Evolutionary conservation across 75 land plant species (phyloP).

Genomic region (Selaginella tamariscina): DNA sequence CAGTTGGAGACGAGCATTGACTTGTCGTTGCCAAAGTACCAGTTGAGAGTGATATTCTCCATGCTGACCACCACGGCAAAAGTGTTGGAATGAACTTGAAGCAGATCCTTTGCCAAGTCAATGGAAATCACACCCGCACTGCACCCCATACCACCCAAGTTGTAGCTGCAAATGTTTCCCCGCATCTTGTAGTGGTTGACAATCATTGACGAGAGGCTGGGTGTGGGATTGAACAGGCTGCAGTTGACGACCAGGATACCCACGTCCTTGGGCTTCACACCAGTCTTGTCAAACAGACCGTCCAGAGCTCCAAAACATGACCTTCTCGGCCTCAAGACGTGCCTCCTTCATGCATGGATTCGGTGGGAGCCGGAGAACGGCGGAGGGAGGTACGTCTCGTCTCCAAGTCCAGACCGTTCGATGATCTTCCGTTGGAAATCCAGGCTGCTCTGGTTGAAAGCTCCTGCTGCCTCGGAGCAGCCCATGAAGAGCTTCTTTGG

Average conservation of each 20-base stretch:
- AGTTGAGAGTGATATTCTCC: slow-evolving; percentile 72
- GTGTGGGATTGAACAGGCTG: slow-evolving; percentile 47
- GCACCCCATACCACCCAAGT: slow-evolving; percentile 66
- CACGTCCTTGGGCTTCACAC: slow-evolving; percentile 29
- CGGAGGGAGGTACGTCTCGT: slow-evolving; percentile 56
- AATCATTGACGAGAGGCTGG: slow-evolving; percentile 45
- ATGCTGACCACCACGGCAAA: slow-evolving; percentile 64
- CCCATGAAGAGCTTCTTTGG: slow-evolving; percentile 44
- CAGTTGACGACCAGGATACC: slow-evolving; percentile 53
- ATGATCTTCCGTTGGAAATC: slow-evolving; percentile 51
- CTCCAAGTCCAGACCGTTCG: slow-evolving; percentile 59
- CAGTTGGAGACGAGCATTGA: slow-evolving; percentile 39
- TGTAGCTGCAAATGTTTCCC: slow-evolving; percentile 39
- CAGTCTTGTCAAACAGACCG: slow-evolving; percentile 37
- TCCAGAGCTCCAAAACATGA: slow-evolving; percentile 32
- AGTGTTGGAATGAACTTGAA: slow-evolving; percentile 51
- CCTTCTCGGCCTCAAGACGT: slow-evolving; percentile 38
- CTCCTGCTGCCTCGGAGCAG: slow-evolving; percentile 28
- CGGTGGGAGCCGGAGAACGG: slow-evolving; percentile 31
- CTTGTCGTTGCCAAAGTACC: slow-evolving; percentile 56
- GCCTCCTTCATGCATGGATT: slow-evolving; percentile 26
- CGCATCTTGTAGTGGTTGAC: slow-evolving; percentile 39
- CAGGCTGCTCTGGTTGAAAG: slow-evolving; percentile 26
- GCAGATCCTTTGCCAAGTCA: slow-evolving; percentile 44
- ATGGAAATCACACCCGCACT: slow-evolving; percentile 39